Conservation (phyloP, 306 rosid genomes). For the Malus fusca region DNA sequence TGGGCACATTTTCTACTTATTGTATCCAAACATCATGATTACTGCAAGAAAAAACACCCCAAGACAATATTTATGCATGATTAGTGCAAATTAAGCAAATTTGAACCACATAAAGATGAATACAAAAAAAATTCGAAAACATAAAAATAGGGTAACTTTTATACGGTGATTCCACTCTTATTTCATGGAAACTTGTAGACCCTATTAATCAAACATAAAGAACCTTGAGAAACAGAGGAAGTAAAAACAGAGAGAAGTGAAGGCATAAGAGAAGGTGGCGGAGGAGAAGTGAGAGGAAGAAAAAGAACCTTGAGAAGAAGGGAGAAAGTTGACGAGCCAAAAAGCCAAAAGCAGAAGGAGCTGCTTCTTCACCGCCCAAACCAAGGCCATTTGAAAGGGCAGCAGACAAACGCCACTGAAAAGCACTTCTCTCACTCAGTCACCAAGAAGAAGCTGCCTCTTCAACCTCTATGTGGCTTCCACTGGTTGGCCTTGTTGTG, state of each 20-base stretch:
- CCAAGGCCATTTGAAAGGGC: slow-evolving; percentile 47
- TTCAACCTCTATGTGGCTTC: slow-evolving; percentile 54
- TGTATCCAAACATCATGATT: not conserved
- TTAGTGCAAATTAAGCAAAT: not conserved
- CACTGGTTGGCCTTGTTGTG: slow-evolving; percentile 77
- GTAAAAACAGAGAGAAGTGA: not conserved
- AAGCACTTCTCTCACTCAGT: slow-evolving; percentile 19
- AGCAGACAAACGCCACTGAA: slow-evolving; percentile 33
- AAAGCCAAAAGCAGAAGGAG: slow-evolving; percentile 34
- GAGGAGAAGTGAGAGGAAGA: not conserved
- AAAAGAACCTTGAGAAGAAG: slow-evolving; percentile 49
- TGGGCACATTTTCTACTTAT: not conserved
- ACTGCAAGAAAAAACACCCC: not conserved
- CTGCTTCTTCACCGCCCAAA: slow-evolving; percentile 27
- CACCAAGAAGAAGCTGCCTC: slow-evolving; percentile 38
- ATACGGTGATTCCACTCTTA: no score
- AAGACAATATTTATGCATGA: no score
- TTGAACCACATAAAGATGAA: not conserved
- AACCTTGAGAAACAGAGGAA: not conserved
- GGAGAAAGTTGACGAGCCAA: slow-evolving; percentile 27
- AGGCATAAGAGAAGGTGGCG: not conserved
- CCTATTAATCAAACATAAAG: not conserved
- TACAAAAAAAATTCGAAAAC: no score
- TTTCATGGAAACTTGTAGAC: not conserved
- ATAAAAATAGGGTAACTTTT: no score